Evolutionary conservation across 306 rosid species (phyloP).

Genomic region (Hippophae tibetana): DNA sequence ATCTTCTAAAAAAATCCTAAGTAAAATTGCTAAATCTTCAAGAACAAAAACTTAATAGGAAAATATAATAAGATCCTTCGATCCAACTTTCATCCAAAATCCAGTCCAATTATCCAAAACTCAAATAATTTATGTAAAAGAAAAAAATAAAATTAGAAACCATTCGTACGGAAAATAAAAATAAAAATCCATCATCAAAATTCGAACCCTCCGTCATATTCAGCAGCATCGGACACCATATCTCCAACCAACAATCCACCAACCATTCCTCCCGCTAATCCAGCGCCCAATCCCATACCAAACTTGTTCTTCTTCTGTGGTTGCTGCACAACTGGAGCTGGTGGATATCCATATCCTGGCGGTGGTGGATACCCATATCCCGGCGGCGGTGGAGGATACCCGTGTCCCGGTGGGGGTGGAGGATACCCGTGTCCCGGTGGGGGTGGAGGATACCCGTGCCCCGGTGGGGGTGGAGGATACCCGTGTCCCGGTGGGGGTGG

Average conservation of each 20-base stretch:
- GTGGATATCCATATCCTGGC: conserved; percentile 38
- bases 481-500: not conserved
- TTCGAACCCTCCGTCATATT: conserved; percentile 25
- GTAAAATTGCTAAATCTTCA: too few species aligned
- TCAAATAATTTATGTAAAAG: not conserved
- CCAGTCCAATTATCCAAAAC: not conserved
- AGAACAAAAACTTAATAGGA: too few species aligned
- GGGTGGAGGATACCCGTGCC: conserved; percentile 6
- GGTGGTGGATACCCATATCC: conserved; percentile 22
- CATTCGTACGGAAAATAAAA: conserved; percentile 17
- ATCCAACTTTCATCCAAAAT: too few species aligned
- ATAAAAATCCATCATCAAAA: conserved; percentile 33
- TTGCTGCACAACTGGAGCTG: conserved; percentile 26
- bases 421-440: conserved; percentile 1
- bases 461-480: not conserved
- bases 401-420: not conserved
- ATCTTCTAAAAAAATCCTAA: too few species aligned
- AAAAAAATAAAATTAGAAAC: conserved; percentile 3
- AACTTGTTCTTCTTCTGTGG: conserved; percentile 27
- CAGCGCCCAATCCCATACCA: conserved; percentile 76
- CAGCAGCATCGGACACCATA: conserved; percentile 45
- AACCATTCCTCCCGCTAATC: conserved; percentile 62
- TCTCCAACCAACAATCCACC: conserved; percentile 83
- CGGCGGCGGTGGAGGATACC: conserved; percentile 13
- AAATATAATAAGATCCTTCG: too few species aligned